Evolutionary conservation across 257 asterid species (phyloP).

Genomic region (Schizonepeta tenuifolia): DNA sequence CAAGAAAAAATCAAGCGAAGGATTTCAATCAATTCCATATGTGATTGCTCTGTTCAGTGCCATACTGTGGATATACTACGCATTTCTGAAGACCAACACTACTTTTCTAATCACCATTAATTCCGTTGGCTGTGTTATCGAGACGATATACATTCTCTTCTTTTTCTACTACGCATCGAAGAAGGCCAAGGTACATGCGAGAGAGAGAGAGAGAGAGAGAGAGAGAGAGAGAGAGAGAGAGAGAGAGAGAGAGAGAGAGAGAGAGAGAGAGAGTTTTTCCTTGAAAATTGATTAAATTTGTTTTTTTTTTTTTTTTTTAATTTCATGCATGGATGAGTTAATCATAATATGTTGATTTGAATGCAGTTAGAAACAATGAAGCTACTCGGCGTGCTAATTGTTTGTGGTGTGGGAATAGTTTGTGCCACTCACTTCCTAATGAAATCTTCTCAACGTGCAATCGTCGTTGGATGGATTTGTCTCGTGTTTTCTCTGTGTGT

Average conservation of each 20-base stretch:
- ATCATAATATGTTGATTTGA: background rate
- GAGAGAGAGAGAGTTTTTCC: background rate
- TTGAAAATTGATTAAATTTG: background rate
- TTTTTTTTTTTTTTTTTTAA: too few relatives aligned
- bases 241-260: background rate
- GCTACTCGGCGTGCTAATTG: constrained; percentile 39
- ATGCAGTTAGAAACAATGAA: constrained; percentile 53
- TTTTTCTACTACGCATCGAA: constrained; percentile 58
- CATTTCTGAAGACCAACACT: constrained; percentile 53
- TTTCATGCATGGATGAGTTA: background rate
- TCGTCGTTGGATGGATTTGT: constrained; percentile 75
- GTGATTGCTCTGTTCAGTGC: constrained; percentile 73
- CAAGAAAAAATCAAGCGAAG: constrained; percentile 71
- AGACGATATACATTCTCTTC: constrained; percentile 58
- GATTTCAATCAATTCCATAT: constrained; percentile 69
- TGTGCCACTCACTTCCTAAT: constrained; percentile 44
- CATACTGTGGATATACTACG: constrained; percentile 79
- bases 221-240: background rate
- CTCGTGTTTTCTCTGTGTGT: constrained; percentile 66
- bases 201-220: background rate
- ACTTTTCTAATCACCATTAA: constrained; percentile 68
- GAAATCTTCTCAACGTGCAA: constrained; percentile 44
- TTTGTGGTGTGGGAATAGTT: constrained; percentile 53
- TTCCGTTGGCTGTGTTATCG: constrained; percentile 64
- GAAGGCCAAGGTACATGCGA: constrained; percentile 46